Percentiles rank a stretch among this genome's conserved stretches.
Evolutionary conservation across 331 rosid genomes (phyloP).

Genomic region (Malus hybrid): DNA sequence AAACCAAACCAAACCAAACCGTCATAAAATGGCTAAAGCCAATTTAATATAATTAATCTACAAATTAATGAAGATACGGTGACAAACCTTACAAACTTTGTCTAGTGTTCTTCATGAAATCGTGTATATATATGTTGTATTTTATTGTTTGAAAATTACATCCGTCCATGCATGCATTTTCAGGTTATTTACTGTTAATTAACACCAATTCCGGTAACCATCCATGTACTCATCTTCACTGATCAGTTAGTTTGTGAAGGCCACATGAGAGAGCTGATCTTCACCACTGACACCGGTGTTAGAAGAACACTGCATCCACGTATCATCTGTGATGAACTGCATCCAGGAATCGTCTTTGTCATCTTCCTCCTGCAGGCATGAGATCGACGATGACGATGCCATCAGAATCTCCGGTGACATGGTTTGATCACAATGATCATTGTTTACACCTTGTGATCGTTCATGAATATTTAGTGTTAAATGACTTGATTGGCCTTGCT

Average conservation of each 20-base stretch:
- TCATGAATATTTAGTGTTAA: conserved; percentile 20
- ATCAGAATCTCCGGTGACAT: conserved; percentile 75
- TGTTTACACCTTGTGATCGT: conserved; percentile 41
- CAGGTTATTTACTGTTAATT: conserved; percentile 57
- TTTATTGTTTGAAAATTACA: conserved; percentile 22
- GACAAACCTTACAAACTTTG: not conserved
- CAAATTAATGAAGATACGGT: not conserved
- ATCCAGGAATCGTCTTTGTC: conserved; percentile 96
- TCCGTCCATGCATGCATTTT: conserved; percentile 8
- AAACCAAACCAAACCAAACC: conserved; percentile 20
- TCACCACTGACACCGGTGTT: conserved; percentile 31
- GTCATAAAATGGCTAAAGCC: conserved; percentile 9
- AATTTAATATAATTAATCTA: conserved; percentile 26
- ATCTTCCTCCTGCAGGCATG: conserved; percentile 57
- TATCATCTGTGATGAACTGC: conserved; percentile 93
- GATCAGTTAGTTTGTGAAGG: conserved; percentile 51
- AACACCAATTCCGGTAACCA: not conserved
- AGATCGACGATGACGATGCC: conserved; percentile 53
- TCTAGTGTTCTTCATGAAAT: not conserved
- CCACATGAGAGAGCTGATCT: conserved; percentile 46
- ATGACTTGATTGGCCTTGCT: conserved; percentile 55
- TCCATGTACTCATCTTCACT: not conserved
- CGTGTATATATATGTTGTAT: conserved; percentile 3
- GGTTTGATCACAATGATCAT: conserved; percentile 51
- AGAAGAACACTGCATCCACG: conserved; percentile 67